Evolutionary conservation across 495 filamentous ascomycete genomes (phyloP), one percentile per base, ranked within the genome.

Genomic region (Cairneyella variabilis): DNA sequence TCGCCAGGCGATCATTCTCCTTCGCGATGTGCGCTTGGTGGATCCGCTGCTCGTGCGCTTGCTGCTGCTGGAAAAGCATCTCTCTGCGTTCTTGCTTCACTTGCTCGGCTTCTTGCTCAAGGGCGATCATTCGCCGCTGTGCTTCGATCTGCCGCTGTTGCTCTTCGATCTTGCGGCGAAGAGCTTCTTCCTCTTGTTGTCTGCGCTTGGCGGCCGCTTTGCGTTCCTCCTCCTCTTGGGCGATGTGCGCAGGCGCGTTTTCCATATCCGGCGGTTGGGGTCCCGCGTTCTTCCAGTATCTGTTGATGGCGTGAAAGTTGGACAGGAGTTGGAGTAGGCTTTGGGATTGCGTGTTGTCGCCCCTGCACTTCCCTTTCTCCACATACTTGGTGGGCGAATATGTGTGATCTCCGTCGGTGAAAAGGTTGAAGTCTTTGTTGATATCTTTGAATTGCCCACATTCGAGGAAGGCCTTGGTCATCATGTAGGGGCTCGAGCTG

Each of bases 401-500:
- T 34, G 49, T 53, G 43, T 58, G 49, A 26, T 30, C 56, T 5
- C 40, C 44, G 39, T 58, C 43, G 11, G 41, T 58, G 37, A 42
- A 58, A 23, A 58, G 56, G 22, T 58, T 58, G 50, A 53, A 58
- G 20, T 58, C 56, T 20, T 42, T 27, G 37, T 58, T 52, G 36
- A 58, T 34, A 17, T 48, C 17, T 48, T 48, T 36, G 55, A 27
- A 48, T 32, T 59, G 56, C 8, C 51, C 51, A 21, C 56, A 59
- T 36, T 59, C 45, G 1, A 58, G 47, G 52, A 59, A 52, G 16
- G 47, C 52, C 30, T 51, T 55, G 1, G 57, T 47, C 49, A 43
- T 53, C 22, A 58, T 6, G 43, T 42, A 20, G 12, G 56, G 56
- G 17, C 43, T 53, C 20, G 42, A 11, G 18, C 56, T 58, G 25